These are phyloP conservation scores for Sphagnum contortum DNA, from an alignment of 225 moss, liverwort and hornwort genomes.

Conservation along the genomic window DNA sequence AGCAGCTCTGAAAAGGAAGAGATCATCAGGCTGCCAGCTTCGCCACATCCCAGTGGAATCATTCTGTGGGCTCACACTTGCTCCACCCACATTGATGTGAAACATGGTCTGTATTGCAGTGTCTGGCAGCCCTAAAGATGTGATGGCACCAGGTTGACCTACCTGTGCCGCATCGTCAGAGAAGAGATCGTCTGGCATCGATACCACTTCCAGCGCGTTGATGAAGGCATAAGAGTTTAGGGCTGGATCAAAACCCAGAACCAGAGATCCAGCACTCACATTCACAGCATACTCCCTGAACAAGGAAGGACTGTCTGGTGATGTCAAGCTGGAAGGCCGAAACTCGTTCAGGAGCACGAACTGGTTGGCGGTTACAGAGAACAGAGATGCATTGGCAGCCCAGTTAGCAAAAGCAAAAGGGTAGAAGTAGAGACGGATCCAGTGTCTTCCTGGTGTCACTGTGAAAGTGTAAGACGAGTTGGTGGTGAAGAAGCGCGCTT, in stretches of 20 bases:
- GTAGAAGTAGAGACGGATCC: slow-evolving; percentile 64
- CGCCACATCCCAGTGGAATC: slow-evolving; percentile 42
- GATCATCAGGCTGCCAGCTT: slow-evolving; percentile 33
- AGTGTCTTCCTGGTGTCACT: slow-evolving; percentile 36
- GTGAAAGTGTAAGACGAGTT: slow-evolving; percentile 51
- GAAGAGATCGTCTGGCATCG: slow-evolving; percentile 32
- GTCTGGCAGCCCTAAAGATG: not conserved
- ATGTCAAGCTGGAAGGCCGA: slow-evolving; percentile 4
- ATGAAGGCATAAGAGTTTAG: slow-evolving; percentile 44
- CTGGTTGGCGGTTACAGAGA: slow-evolving; percentile 59
- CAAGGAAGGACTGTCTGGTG: slow-evolving; percentile 8
- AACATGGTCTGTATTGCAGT: slow-evolving; percentile 58
- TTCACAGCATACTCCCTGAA: slow-evolving; percentile 62
- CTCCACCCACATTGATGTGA: slow-evolving; percentile 72
- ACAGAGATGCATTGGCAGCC: slow-evolving; percentile 29
- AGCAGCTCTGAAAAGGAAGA: slow-evolving; percentile 27
- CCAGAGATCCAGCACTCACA: not conserved
- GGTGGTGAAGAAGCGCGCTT: slow-evolving; percentile 44
- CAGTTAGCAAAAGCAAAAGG: slow-evolving; percentile 39
- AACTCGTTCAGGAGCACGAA: slow-evolving; percentile 45
- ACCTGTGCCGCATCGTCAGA: not conserved
- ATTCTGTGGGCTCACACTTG: slow-evolving; percentile 14
- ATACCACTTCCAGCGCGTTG: slow-evolving; percentile 64
- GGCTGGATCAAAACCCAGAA: slow-evolving; percentile 26
- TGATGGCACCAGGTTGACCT: not conserved